Conservation (phyloP, 208 protist species). For the Trypanosomatidae sp. region DNA sequence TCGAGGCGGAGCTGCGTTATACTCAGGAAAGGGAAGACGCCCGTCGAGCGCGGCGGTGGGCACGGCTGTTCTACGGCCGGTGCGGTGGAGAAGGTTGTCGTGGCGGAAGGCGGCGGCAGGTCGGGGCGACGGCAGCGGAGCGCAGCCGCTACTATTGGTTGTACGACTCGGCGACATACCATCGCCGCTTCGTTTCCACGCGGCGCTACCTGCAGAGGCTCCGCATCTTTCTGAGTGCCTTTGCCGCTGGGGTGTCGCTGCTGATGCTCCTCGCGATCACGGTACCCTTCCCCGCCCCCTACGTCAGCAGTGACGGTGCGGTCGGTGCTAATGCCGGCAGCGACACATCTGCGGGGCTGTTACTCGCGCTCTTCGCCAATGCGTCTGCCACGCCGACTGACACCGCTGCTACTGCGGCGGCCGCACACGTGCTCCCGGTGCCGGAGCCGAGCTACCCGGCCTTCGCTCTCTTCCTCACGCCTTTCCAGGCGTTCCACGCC, state of each 20-base stretch:
- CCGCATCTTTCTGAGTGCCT: conserved; percentile 30
- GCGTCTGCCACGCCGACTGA: background rate
- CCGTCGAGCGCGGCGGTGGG: conserved; percentile 14
- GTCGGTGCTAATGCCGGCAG: background rate
- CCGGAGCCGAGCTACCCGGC: conserved; percentile 8
- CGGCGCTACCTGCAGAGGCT: conserved; percentile 36
- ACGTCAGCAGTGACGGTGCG: background rate
- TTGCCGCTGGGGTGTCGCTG: conserved; percentile 37
- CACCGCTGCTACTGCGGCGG: background rate
- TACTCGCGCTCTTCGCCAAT: conserved; percentile 9
- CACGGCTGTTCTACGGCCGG: conserved; percentile 13
- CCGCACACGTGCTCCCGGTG: conserved; percentile 19
- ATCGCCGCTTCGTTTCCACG: conserved; percentile 9
- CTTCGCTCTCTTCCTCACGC: conserved; percentile 20
- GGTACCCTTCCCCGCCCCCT: conserved; percentile 18
- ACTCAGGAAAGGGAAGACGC: conserved; percentile 19
- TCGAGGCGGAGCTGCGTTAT: conserved; percentile 18
- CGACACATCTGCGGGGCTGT: conserved; percentile 11
- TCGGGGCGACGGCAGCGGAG: background rate
- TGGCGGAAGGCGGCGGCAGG: background rate
- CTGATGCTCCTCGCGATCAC: conserved; percentile 31
- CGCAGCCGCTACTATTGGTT: conserved; percentile 5
- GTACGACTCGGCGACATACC: conserved; percentile 35
- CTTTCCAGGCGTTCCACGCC: conserved; percentile 32
- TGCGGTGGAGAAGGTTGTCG: background rate